phyloP scores from a whole-genome alignment of 2,329 filamentous ascomycete species.

The Didymella lethalis region DNA sequence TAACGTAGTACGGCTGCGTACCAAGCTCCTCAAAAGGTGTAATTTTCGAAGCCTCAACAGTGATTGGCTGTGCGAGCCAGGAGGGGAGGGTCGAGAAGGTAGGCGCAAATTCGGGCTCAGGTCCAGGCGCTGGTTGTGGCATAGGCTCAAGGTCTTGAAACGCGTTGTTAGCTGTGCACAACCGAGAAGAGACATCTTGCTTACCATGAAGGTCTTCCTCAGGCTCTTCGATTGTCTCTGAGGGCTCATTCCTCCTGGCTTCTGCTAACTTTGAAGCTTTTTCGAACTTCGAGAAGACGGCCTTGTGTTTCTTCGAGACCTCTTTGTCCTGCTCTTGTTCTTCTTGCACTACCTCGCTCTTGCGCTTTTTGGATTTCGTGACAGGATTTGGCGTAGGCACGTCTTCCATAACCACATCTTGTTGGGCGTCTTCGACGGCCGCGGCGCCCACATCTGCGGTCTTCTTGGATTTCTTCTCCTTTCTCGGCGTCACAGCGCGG shows the following conservation, averaged over 20 bases:
- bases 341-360: slow-evolving; percentile 37
- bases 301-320: slow-evolving; percentile 47
- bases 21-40: slow-evolving; percentile 70
- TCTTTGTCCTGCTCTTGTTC: slow-evolving; percentile 42
- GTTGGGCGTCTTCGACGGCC: not conserved
- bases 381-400: slow-evolving; percentile 24
- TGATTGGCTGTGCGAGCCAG: slow-evolving; percentile 82
- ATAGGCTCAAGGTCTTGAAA: slow-evolving; percentile 73
- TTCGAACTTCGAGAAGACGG: slow-evolving; percentile 57
- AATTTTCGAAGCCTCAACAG: slow-evolving; percentile 67
- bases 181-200: not conserved
- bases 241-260: slow-evolving; percentile 28
- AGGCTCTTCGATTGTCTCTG: slow-evolving; percentile 47
- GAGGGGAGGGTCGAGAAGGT: slow-evolving; percentile 79
- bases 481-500: slow-evolving; percentile 5
- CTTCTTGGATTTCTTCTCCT: slow-evolving; percentile 41
- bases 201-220: slow-evolving; percentile 62
- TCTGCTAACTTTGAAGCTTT: slow-evolving; percentile 48
- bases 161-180: not conserved
- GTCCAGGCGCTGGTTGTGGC: slow-evolving; percentile 75
- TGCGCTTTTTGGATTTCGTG: slow-evolving; percentile 49
- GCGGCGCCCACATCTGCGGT: not conserved
- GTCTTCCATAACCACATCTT: slow-evolving; percentile 20
- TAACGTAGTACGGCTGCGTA: slow-evolving; percentile 66
- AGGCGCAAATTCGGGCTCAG: slow-evolving; percentile 65